Conservation (phyloP, 805 yeast species). For the Ogataea ramenticola region DNA sequence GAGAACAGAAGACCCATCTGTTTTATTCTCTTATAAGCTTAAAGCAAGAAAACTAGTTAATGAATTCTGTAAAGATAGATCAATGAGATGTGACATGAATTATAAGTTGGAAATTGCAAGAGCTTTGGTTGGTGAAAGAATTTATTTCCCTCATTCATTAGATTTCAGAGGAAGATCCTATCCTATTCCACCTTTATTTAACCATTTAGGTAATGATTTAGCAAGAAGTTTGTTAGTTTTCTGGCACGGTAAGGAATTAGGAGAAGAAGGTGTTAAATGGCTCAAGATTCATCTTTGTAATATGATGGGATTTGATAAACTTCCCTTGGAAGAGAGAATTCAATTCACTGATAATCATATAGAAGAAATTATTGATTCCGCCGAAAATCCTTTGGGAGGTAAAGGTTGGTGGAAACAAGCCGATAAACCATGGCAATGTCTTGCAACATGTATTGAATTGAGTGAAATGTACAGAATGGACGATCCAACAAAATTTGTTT, state of each 20-base stretch:
- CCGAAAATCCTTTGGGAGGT: slow-evolving; percentile 51
- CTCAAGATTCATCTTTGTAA: slow-evolving; percentile 70
- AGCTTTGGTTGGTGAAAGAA: slow-evolving; percentile 75
- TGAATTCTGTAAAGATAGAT: slow-evolving; percentile 61
- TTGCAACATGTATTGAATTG: slow-evolving; percentile 64
- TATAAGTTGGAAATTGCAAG: slow-evolving; percentile 94
- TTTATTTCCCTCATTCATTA: slow-evolving; percentile 73
- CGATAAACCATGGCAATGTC: slow-evolving; percentile 80
- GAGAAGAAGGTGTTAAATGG: slow-evolving; percentile 63
- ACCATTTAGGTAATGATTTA: slow-evolving; percentile 74
- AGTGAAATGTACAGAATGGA: slow-evolving; percentile 50
- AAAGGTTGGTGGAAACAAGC: slow-evolving; percentile 64
- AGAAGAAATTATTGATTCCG: slow-evolving; percentile 49
- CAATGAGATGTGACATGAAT: slow-evolving; percentile 89
- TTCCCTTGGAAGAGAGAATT: slow-evolving; percentile 57
- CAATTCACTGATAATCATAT: slow-evolving; percentile 51
- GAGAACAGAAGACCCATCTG: slow-evolving; percentile 63
- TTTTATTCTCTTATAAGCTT: slow-evolving; percentile 60
- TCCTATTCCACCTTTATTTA: slow-evolving; percentile 74
- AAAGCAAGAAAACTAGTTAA: slow-evolving; percentile 49
- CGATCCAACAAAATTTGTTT: slow-evolving; percentile 58
- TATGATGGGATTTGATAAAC: slow-evolving; percentile 68
- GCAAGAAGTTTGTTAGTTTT: slow-evolving; percentile 64
- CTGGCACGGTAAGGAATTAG: slow-evolving; percentile 71
- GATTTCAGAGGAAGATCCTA: slow-evolving; percentile 84